A percentile compares a stretch with the other conserved stretches of the same genome.
phyloP scores from a whole-genome alignment of 164 flowering plant genomes.

The Piper longum region DNA sequence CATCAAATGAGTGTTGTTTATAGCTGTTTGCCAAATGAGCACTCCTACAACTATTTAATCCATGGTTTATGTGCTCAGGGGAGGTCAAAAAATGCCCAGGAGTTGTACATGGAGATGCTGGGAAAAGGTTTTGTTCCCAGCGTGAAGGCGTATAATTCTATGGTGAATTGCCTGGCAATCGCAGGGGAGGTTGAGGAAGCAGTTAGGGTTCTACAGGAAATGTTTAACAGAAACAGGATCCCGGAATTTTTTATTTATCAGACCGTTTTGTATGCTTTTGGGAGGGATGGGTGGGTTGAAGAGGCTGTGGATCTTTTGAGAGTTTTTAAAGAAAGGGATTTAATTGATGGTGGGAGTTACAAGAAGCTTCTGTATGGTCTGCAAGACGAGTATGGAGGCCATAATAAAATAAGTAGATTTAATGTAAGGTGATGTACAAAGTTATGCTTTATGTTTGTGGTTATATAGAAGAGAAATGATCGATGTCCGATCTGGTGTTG shows the following conservation, averaged over 20 bases:
- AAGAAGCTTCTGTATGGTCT: conserved; percentile 40
- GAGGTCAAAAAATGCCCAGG: conserved; percentile 61
- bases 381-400: conserved; percentile 33
- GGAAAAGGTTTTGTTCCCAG: conserved; percentile 52
- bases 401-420: neutral
- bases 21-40: conserved; percentile 46
- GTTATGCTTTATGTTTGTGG: no score
- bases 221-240: conserved; percentile 35
- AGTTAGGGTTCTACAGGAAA: conserved; percentile 55
- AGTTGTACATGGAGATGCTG: conserved; percentile 60
- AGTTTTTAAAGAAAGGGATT: conserved; percentile 43
- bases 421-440: neutral
- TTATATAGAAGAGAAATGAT: no score
- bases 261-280: conserved; percentile 58
- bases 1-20: conserved; percentile 78
- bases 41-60: conserved; percentile 57
- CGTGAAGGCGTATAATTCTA: conserved; percentile 61
- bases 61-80: conserved; percentile 43
- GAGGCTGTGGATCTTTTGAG: conserved; percentile 50
- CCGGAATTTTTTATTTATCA: conserved; percentile 58
- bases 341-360: conserved; percentile 41
- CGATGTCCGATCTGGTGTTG: no score
- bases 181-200: conserved; percentile 72
- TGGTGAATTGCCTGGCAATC: conserved; percentile 71
- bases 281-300: conserved; percentile 31